These are phyloP conservation scores for Eimeria sp. DNA, from an alignment of 169 alveolate species.

Conservation along the genomic window DNA sequence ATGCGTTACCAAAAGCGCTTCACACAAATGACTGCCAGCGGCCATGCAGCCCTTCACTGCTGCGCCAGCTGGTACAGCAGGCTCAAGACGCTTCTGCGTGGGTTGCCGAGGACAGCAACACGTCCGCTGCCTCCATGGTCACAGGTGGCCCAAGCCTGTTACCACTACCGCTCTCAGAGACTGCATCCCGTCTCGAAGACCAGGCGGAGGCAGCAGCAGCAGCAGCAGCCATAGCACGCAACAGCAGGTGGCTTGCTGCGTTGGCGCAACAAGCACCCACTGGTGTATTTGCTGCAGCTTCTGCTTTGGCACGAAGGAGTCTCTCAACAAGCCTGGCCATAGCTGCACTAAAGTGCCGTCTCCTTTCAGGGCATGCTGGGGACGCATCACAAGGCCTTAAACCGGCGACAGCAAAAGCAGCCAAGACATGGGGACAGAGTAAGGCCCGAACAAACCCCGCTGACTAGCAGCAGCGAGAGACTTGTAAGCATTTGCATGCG, in stretches of 20 bases:
- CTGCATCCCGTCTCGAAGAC: neutral
- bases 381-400: conserved; percentile 14
- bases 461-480: neutral
- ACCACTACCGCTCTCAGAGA: neutral
- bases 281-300: conserved; percentile 32
- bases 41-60: conserved; percentile 1
- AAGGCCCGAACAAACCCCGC: neutral
- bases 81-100: conserved; percentile 38
- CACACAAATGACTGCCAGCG: conserved; percentile 44
- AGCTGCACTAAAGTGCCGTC: conserved; percentile 33
- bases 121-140: neutral
- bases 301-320: neutral
- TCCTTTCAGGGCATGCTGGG: conserved; percentile 41
- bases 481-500: neutral
- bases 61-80: conserved; percentile 42
- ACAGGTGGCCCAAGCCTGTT: neutral
- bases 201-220: conserved; percentile 4
- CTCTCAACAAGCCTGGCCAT: neutral
- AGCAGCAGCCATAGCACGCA: conserved; percentile 35
- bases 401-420: neutral
- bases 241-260: conserved; percentile 57
- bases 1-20: conserved; percentile 17
- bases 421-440: conserved; percentile 34
- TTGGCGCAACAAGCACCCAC: conserved; percentile 63
- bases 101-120: conserved; percentile 11